Evolutionary conservation across 2,329 filamentous ascomycete species (phyloP).

Genomic region (Ophiostoma sp.): DNA sequence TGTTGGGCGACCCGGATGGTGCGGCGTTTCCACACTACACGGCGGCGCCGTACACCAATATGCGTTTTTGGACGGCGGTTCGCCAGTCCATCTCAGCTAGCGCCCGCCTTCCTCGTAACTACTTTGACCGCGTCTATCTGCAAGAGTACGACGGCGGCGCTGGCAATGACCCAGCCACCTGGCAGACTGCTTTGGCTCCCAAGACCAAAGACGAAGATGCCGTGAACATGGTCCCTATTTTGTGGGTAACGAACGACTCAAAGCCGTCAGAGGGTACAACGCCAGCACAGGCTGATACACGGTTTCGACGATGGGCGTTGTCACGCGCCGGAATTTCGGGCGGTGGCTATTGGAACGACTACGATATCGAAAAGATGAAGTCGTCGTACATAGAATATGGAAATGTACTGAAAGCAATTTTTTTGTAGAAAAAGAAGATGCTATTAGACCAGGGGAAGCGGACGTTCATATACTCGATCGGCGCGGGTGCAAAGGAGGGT

Average conservation of each 20-base stretch:
- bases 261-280: background rate
- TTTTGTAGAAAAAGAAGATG: background rate
- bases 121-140: background rate
- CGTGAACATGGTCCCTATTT: background rate
- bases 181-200: background rate
- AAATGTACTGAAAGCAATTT: background rate
- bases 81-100: background rate
- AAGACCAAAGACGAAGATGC: background rate
- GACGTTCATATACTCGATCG: slow-evolving; percentile 26
- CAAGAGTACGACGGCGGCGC: background rate
- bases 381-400: background rate
- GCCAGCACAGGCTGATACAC: background rate
- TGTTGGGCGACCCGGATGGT: background rate
- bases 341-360: background rate
- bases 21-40: background rate
- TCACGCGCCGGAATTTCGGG: background rate
- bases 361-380: background rate
- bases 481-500: background rate
- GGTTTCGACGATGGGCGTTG: background rate
- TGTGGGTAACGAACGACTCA: background rate
- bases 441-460: slow-evolving; percentile 7
- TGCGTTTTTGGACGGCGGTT: background rate
- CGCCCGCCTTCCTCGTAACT: background rate
- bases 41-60: background rate
- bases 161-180: background rate